Base-by-base conservation (phyloP, 202 grass and related monocot species). In the Elaeis oleifera region DNA sequence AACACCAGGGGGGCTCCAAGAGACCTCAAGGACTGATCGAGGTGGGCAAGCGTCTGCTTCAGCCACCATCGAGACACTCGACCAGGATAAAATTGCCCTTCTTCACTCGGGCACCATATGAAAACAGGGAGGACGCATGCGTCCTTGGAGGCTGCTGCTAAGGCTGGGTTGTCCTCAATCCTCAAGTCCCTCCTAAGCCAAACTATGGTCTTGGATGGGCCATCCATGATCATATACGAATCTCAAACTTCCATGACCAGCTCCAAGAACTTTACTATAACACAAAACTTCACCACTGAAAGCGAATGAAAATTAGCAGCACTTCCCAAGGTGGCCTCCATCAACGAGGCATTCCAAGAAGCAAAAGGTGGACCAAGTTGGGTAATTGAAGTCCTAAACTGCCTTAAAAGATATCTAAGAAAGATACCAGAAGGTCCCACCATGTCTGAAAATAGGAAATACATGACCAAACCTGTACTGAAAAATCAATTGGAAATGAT, bases 121-220 rank as follows among this genome's bases (percentile, higher is more conserved):
- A 90, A 96, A 76, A 96, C 73, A 13, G 86, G 90, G 77, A 96
- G 71, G 23, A 88, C 75, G 13, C 61, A 68, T 28, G 80, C 86
- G 2, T 80, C 81, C 76, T 63, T 90, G 0, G 70, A 78, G 4
- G 83, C 90, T 0, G 81, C 71, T 3, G 83, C 69, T 74, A 96
- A 65, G n/a, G 90, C 90, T 22, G 76, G 90, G 78, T 96, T 96
- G 62, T 90, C 90, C 69, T 90, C 73, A 58, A 96, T 90, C 72
- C 90, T 88, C 70, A 96, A 84, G 82, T 96, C 90, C 67, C 83
- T 96, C 51, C 90, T 80, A 48, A 90, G 90, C 90, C 90, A 96
- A 68, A 96, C 72, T 21, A 96, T 55, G 18, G 86, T 96, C 79
- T 71, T 88, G 61, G 72, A 57, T 49, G 72, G 69, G 6, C 58